Evolutionary conservation across 257 asterid genomes (phyloP).

Genomic region (Nicotiana attenuata): DNA sequence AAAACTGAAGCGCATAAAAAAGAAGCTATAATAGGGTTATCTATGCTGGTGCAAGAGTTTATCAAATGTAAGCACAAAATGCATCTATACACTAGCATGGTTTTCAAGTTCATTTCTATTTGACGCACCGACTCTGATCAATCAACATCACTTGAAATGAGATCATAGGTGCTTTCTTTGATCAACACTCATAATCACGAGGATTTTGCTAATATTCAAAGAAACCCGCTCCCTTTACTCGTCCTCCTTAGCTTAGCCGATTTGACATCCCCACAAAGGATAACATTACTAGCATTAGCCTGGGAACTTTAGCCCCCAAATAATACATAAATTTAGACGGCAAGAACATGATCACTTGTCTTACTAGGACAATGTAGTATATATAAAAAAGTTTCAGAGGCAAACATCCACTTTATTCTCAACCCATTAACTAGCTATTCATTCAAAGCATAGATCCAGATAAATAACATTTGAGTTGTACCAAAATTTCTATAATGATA

Average conservation of each 20-base stretch:
- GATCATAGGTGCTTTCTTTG: background rate
- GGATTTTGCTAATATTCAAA: background rate
- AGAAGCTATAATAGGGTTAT: background rate
- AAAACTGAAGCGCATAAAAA: background rate
- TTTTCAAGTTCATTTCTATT: background rate
- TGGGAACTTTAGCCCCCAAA: background rate
- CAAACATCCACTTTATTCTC: background rate
- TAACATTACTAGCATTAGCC: background rate
- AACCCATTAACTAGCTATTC: background rate
- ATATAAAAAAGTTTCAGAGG: background rate
- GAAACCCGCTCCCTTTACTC: background rate
- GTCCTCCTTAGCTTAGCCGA: background rate
- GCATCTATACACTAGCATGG: background rate
- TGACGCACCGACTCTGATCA: background rate
- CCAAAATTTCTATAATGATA: background rate
- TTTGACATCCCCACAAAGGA: background rate
- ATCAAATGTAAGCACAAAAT: background rate
- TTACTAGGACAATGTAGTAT: background rate
- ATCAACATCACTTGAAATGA: background rate
- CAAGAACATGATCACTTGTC: background rate
- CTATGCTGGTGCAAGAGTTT: background rate
- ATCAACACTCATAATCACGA: background rate
- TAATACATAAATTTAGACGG: background rate
- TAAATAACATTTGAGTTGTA: background rate
- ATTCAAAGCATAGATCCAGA: background rate